These are phyloP conservation scores for Chaetomiaceae sp. DNA, from an alignment of 2,329 filamentous ascomycete species.

Conservation along the genomic window DNA sequence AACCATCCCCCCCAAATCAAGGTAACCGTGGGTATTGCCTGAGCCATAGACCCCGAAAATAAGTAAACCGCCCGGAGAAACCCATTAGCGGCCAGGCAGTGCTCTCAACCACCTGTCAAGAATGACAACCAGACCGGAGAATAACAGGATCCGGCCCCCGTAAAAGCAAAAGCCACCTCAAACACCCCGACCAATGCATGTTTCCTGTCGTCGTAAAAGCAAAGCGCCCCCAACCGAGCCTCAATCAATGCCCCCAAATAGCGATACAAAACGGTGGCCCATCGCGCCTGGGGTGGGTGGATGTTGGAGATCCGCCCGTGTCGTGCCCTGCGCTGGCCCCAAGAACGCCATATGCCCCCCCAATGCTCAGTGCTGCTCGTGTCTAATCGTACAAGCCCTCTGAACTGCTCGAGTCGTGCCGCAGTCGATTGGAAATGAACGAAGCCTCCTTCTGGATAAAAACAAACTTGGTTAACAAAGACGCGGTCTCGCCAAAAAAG, in stretches of 20 bases:
- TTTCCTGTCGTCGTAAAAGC: slow-evolving; percentile 23
- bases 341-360: slow-evolving; percentile 11
- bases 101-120: background rate
- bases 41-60: slow-evolving; percentile 2
- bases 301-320: slow-evolving; percentile 6
- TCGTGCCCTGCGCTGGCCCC: background rate
- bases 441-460: slow-evolving; percentile 32
- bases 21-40: slow-evolving; percentile 12
- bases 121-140: slow-evolving; percentile 8
- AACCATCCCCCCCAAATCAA: slow-evolving; percentile 3
- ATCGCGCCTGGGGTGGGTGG: background rate
- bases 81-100: background rate
- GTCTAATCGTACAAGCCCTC: slow-evolving; percentile 26
- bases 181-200: slow-evolving; percentile 29
- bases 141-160: slow-evolving; percentile 8
- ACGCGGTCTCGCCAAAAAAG: slow-evolving; percentile 21
- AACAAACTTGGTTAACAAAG: slow-evolving; percentile 29
- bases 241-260: slow-evolving; percentile 5
- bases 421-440: slow-evolving; percentile 24
- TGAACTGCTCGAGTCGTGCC: slow-evolving; percentile 23
- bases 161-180: slow-evolving; percentile 13
- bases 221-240: slow-evolving; percentile 5
- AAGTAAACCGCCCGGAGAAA: background rate
- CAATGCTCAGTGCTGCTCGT: background rate
- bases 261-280: slow-evolving; percentile 13